A percentile compares a stretch with the other conserved stretches of the same genome.
Conservation (phyloP, 2,329 filamentous ascomycete genomes). For the Cladosporium sp. region DNA sequence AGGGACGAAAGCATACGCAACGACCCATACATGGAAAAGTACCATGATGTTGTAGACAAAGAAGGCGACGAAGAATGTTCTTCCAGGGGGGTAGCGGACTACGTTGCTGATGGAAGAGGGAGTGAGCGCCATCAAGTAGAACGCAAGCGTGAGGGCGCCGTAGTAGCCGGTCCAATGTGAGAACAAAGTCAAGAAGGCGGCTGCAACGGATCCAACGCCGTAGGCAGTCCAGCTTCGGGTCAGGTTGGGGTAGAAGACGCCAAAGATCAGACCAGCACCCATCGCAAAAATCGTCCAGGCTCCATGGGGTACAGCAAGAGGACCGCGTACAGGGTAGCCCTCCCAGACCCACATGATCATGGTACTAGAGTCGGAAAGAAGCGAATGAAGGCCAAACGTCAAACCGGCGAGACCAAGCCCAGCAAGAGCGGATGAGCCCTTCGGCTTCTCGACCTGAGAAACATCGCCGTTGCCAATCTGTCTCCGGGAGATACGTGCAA, state of each 20-base stretch:
- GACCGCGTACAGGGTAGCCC: slow-evolving; percentile 85
- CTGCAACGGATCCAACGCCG: slow-evolving; percentile 72
- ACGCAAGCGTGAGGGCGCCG: slow-evolving; percentile 69
- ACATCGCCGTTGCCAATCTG: slow-evolving; percentile 9
- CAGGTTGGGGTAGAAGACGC: slow-evolving; percentile 67
- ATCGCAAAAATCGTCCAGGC: slow-evolving; percentile 82
- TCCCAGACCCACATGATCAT: slow-evolving; percentile 99
- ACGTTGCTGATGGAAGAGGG: slow-evolving; percentile 72
- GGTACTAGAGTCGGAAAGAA: slow-evolving; percentile 94
- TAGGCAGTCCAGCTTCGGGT: slow-evolving; percentile 76
- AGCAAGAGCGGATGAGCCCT: slow-evolving; percentile 66
- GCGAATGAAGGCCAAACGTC: slow-evolving; percentile 84
- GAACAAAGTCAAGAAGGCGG: slow-evolving; percentile 70
- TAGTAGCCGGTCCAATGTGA: slow-evolving; percentile 87
- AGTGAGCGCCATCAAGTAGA: slow-evolving; percentile 77
- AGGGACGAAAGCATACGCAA: slow-evolving; percentile 96
- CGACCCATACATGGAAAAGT: slow-evolving; percentile 97
- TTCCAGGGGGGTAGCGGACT: slow-evolving; percentile 69
- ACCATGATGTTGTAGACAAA: slow-evolving; percentile 89
- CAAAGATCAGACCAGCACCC: slow-evolving; percentile 72
- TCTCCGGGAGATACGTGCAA: slow-evolving; percentile 56
- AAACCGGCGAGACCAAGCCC: slow-evolving; percentile 77
- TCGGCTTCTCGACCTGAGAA: slow-evolving; percentile 54
- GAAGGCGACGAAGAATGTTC: slow-evolving; percentile 84
- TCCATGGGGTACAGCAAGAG: slow-evolving; percentile 83